Conservation (phyloP, 1,284 basidiomycete species). For the Sanghuangporus sanghuang region DNA sequence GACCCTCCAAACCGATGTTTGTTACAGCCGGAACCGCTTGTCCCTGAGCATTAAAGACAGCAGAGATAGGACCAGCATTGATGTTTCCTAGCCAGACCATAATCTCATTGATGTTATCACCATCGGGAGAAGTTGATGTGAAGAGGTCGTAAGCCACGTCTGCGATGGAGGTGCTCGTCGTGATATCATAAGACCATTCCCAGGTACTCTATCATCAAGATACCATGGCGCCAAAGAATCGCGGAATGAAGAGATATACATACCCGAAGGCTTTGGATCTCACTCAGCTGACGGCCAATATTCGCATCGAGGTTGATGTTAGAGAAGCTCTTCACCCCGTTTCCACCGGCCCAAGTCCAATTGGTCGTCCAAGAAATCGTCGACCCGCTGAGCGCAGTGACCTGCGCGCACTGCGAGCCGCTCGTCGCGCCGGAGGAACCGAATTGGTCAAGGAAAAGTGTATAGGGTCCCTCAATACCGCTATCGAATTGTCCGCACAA, state of each 20-base stretch:
- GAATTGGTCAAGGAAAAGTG: conserved; percentile 49
- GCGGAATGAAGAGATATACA: conserved; percentile 20
- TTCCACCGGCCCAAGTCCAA: conserved; percentile 50
- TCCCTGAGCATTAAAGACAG: conserved; percentile 28
- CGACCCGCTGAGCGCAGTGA: conserved; percentile 40
- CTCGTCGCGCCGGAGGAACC: conserved; percentile 35
- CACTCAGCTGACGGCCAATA: conserved; percentile 46
- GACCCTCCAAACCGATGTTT: conserved; percentile 40
- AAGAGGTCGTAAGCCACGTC: conserved; percentile 62
- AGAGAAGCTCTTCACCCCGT: conserved; percentile 55
- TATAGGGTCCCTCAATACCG: conserved; percentile 41
- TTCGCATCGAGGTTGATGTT: conserved; percentile 49
- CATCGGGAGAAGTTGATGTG: conserved; percentile 46
- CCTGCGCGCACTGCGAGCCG: conserved; percentile 48
- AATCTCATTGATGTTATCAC: conserved; percentile 50
- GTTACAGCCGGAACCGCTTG: conserved; percentile 38
- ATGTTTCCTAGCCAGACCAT: conserved; percentile 67
- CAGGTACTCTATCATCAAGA: conserved; percentile 32
- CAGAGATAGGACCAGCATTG: conserved; percentile 54
- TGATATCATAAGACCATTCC: conserved; percentile 35
- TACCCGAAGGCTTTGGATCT: conserved; percentile 51
- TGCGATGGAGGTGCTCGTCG: conserved; percentile 30
- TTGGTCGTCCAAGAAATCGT: conserved; percentile 47
- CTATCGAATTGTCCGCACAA: conserved; percentile 47
- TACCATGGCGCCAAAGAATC: background rate